Evolutionary conservation across 495 filamentous ascomycete species (phyloP).

Genomic region (Neurospora sp.): DNA sequence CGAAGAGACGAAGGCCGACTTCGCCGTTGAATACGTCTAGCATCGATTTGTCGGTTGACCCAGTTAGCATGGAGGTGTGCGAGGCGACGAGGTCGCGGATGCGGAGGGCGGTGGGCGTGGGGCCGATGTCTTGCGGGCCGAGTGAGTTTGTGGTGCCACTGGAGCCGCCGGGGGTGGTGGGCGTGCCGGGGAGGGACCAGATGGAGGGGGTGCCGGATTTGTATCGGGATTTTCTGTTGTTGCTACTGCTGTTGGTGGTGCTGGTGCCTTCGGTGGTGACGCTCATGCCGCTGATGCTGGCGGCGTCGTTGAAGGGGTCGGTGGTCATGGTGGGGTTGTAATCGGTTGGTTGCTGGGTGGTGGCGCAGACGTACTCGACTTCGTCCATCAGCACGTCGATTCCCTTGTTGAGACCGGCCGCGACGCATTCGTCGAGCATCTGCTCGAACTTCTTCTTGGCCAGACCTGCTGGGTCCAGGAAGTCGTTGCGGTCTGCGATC

Average conservation of each 20-base stretch:
- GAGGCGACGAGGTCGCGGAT: conserved; percentile 77
- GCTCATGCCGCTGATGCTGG: not conserved
- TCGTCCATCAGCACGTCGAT: conserved; percentile 98
- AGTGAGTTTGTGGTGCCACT: not conserved
- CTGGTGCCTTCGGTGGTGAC: not conserved
- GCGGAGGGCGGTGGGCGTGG: conserved; percentile 64
- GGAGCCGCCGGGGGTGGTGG: not conserved
- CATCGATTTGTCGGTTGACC: conserved; percentile 92
- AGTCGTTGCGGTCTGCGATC: conserved; percentile 87
- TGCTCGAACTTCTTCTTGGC: conserved; percentile 99
- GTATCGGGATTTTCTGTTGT: conserved; percentile 6
- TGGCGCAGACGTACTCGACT: conserved; percentile 90
- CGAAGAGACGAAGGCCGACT: conserved; percentile 85
- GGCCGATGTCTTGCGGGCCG: conserved; percentile 54
- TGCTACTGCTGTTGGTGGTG: not conserved
- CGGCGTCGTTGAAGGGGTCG: conserved; percentile 26
- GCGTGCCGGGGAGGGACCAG: not conserved
- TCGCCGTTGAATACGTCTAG: conserved; percentile 98
- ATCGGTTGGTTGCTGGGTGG: conserved; percentile 74
- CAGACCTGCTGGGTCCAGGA: conserved; percentile 78
- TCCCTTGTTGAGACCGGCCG: conserved; percentile 90
- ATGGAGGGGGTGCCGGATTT: not conserved
- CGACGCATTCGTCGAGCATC: conserved; percentile 95
- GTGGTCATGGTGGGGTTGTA: conserved; percentile 61
- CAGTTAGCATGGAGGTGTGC: conserved; percentile 84